Conservation (phyloP, 352 stramenopile species). For the Globisporangium spinosum region DNA sequence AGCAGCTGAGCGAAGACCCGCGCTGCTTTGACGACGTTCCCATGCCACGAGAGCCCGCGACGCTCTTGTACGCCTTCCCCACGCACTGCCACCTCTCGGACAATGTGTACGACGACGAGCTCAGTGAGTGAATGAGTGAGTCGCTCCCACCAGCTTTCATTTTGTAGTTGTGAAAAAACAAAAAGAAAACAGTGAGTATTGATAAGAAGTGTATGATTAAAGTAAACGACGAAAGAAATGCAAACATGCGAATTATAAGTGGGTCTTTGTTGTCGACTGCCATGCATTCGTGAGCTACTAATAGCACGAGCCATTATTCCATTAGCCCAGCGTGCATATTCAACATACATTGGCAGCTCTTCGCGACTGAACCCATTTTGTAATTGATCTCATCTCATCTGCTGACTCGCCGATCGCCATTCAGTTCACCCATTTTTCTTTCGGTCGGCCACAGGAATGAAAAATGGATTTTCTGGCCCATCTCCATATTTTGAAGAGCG, state of each 20-base stretch:
- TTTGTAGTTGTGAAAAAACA: not conserved
- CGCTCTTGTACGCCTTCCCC: slow-evolving; percentile 2
- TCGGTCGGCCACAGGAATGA: slow-evolving; percentile 6
- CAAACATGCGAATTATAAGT: not conserved
- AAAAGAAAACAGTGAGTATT: not conserved
- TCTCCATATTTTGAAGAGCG: slow-evolving; percentile 3
- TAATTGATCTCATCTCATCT: not conserved
- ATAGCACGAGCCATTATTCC: not conserved
- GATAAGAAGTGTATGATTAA: not conserved
- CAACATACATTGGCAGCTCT: not conserved
- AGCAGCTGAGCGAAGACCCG: slow-evolving; percentile 3
- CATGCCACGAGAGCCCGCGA: slow-evolving; percentile 12
- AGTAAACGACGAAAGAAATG: not conserved
- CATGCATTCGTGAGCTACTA: not conserved
- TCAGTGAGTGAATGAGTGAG: not conserved
- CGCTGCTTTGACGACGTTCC: slow-evolving; percentile 9
- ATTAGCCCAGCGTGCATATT: not conserved
- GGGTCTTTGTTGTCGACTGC: not conserved
- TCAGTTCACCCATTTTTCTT: not conserved
- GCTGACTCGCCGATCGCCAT: not conserved
- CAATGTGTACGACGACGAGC: not conserved
- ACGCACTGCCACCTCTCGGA: not conserved
- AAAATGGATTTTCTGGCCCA: slow-evolving; percentile 13
- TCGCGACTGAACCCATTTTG: not conserved
- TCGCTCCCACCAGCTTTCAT: not conserved